Base-by-base conservation (phyloP, 495 filamentous ascomycete genomes). In the Bacidia gigantensis region DNA sequence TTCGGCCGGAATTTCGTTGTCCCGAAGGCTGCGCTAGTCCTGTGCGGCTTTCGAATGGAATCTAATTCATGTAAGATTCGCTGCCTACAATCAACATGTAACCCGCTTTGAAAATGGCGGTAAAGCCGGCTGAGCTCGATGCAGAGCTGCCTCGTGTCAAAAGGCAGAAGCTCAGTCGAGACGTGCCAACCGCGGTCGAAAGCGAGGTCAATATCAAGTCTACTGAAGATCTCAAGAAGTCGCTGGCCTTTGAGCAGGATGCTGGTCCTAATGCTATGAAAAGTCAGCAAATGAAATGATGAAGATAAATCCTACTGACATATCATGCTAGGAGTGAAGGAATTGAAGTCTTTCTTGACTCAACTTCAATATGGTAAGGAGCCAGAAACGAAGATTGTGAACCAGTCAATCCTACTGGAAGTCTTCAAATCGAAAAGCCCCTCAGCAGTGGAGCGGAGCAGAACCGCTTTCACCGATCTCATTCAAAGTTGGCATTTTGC, bases 401-500 rank as follows among this genome's bases (percentile, higher is more conserved):
- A 75, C 59, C 67, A 73, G 56, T 64, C 62, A 42, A 80, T 93
- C 38, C 72, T 96, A 39, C 76, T 77, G 57, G 78, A 82, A 40
- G 94, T 83, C 63, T 77, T 90, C 47, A 76, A 86, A 42, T 74
- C 76, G 49, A 77, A 86, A 58, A 78, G 74, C 54, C 76, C 79
- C 9, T 63, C 65, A 52, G 67, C 70, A 24, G 72, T 72, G n/a
- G 76, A 77, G 32, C 72, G 75, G 17, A 74, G 73, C 17, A 65
- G 73, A 1, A 65, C 75, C 22, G 86, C 80, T 58, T 75, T 94
- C 21, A 69, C 78, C 0, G 82, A 89, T 51, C 62, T 96, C 42
- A 81, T 89, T 60, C 79, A 85, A 57, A 80, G 76, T 12, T 96
- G 89, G 89, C 76, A 74, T 51, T 83, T 81, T 61, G 86, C 81